phyloP scores from a whole-genome alignment of 108 stramenopile species.

The Skeletonema grethae region DNA sequence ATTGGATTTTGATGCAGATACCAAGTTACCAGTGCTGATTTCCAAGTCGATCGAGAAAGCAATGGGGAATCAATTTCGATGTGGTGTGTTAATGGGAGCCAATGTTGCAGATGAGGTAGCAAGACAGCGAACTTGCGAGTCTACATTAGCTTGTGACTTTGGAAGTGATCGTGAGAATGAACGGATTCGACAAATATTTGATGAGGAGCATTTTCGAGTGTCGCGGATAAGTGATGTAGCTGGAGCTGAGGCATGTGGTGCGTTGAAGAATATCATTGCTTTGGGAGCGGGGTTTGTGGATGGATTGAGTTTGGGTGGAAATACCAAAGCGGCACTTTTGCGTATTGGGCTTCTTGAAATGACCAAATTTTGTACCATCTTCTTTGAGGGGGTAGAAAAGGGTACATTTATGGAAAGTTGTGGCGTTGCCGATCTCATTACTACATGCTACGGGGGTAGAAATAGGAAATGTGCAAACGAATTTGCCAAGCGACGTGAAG shows the following conservation, averaged over 20 bases:
- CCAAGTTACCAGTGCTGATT: slow-evolving; percentile 73
- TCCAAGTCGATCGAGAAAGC: slow-evolving; percentile 72
- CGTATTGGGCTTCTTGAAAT: slow-evolving; percentile 86
- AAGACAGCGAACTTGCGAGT: slow-evolving; percentile 91
- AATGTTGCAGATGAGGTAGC: slow-evolving; percentile 97
- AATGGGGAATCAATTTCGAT: slow-evolving; percentile 70
- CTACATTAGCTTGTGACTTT: slow-evolving; percentile 91
- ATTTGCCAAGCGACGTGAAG: slow-evolving; percentile 64
- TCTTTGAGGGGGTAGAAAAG: slow-evolving; percentile 76
- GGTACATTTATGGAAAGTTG: slow-evolving; percentile 92
- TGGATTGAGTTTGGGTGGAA: slow-evolving; percentile 86
- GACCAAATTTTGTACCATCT: slow-evolving; percentile 86
- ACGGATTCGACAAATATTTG: slow-evolving; percentile 74
- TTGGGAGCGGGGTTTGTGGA: slow-evolving; percentile 97
- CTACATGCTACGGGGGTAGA: slow-evolving; percentile 96
- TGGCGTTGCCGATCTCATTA: slow-evolving; percentile 97
- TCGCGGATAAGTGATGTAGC: slow-evolving; percentile 85
- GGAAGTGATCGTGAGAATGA: slow-evolving; percentile 65
- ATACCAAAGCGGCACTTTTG: slow-evolving; percentile 97
- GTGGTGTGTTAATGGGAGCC: slow-evolving; percentile 98
- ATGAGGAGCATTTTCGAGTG: slow-evolving; percentile 87
- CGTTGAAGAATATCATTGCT: slow-evolving; percentile 97
- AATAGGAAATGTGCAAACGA: slow-evolving; percentile 95
- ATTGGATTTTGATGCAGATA: slow-evolving; percentile 69
- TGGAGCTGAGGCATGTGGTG: slow-evolving; percentile 95